These are phyloP conservation scores for Musa beccarii DNA, from an alignment of 176 grass and related monocot genomes.

Conservation along the genomic window DNA sequence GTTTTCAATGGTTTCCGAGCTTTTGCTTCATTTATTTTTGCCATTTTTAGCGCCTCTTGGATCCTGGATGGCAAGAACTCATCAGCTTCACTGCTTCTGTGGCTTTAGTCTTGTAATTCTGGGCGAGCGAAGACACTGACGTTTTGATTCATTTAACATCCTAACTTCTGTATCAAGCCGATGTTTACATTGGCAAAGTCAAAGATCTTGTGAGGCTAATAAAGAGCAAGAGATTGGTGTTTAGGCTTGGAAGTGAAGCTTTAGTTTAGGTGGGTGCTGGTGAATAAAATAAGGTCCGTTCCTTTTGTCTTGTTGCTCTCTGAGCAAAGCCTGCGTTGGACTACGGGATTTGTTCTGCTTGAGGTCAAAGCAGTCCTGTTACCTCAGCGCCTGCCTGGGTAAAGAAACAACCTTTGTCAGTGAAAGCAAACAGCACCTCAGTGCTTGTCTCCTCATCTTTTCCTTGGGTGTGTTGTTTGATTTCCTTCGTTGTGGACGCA, in stretches of 20 bases:
- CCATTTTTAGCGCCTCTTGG: not conserved
- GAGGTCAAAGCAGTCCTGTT: slow-evolving; percentile 54
- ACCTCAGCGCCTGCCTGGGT: not conserved
- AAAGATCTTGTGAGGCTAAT: too few species aligned
- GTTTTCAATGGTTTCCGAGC: not conserved
- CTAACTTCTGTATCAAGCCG: too few species aligned
- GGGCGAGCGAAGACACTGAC: too few species aligned
- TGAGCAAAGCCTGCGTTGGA: slow-evolving; percentile 23
- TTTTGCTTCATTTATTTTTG: slow-evolving; percentile 10
- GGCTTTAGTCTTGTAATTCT: too few species aligned
- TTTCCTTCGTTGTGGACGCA: too few species aligned
- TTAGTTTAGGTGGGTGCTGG: not conserved
- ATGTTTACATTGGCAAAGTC: too few species aligned
- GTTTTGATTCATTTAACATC: too few species aligned
- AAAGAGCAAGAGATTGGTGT: not conserved
- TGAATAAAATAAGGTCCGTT: not conserved
- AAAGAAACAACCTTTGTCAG: not conserved
- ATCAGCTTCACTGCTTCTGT: too few species aligned
- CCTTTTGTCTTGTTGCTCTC: slow-evolving; percentile 30
- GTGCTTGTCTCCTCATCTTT: not conserved
- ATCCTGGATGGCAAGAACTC: too few species aligned
- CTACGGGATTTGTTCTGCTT: slow-evolving; percentile 34
- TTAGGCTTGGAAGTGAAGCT: not conserved
- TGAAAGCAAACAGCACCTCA: not conserved
- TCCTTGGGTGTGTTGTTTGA: too few species aligned